phyloP scores from a whole-genome alignment of 257 asterid species.

The Catharanthus roseus region DNA sequence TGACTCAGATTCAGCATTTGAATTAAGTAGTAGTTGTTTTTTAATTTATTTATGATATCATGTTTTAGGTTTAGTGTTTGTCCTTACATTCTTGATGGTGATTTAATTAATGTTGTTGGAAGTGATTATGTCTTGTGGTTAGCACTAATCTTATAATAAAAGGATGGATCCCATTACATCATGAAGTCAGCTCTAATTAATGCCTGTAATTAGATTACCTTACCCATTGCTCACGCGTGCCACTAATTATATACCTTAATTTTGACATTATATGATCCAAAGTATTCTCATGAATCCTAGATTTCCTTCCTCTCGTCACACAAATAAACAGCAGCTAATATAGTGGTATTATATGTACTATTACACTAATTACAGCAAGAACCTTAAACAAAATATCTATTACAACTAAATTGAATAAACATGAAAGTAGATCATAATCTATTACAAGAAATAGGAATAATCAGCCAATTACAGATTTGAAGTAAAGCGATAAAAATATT shows the following conservation, averaged over 20 bases:
- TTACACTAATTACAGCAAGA: too few species aligned
- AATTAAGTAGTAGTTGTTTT: background rate
- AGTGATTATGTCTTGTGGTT: background rate
- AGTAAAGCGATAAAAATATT: too few species aligned
- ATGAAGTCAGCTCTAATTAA: conserved; percentile 7
- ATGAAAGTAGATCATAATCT: too few species aligned
- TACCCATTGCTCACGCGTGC: background rate
- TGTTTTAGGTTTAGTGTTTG: conserved; percentile 15
- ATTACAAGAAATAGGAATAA: too few species aligned
- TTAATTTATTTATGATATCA: background rate
- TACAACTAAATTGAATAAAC: too few species aligned
- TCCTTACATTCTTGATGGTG: conserved; percentile 13
- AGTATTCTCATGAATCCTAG: too few species aligned
- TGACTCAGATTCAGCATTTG: background rate
- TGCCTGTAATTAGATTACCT: conserved; percentile 1
- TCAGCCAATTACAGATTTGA: too few species aligned
- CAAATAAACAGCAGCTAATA: background rate
- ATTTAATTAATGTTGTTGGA: background rate
- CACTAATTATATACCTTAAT: background rate
- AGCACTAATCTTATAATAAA: conserved; percentile 14
- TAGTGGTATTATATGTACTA: too few species aligned
- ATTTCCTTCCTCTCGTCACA: background rate
- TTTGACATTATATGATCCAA: background rate
- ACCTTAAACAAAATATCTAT: too few species aligned
- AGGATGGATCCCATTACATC: background rate